A percentile compares a stretch with the other conserved stretches of the same genome.
These are phyloP conservation scores for Saturnispora serradocipensis DNA, from an alignment of 805 yeast genomes.

Conservation along the genomic window DNA sequence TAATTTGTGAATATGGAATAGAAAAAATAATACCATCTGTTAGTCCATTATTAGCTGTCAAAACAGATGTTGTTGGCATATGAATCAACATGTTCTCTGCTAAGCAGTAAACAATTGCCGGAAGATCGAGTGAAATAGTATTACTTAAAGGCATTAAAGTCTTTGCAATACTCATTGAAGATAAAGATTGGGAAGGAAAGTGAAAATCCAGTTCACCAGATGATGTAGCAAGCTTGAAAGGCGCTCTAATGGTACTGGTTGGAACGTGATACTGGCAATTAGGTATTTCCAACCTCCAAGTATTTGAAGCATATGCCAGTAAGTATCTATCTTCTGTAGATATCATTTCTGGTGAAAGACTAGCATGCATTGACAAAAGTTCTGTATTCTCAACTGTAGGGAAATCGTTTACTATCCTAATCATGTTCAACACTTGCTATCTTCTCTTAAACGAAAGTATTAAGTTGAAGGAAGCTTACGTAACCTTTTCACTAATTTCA, in stretches of 20 bases:
- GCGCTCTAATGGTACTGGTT: conserved; percentile 5
- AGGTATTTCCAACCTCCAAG: conserved; percentile 13
- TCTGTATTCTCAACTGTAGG: conserved; percentile 27
- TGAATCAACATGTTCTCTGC: conserved; percentile 17
- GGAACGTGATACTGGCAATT: conserved; percentile 8
- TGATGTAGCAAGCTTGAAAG: not conserved
- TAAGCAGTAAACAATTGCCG: conserved; percentile 20
- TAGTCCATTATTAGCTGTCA: not conserved
- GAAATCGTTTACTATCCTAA: conserved; percentile 15
- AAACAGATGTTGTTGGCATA: conserved; percentile 10
- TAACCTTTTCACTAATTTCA: not conserved
- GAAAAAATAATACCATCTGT: conserved; percentile 12
- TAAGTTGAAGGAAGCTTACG: not conserved
- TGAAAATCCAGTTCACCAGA: not conserved
- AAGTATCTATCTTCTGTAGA: conserved; percentile 13
- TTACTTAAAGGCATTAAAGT: not conserved
- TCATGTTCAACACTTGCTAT: not conserved
- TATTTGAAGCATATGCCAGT: conserved; percentile 18
- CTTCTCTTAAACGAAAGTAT: not conserved
- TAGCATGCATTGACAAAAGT: conserved; percentile 15
- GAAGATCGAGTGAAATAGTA: conserved; percentile 10
- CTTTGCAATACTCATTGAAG: not conserved
- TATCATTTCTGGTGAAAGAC: conserved; percentile 20
- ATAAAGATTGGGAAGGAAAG: conserved; percentile 7
- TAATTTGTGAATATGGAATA: conserved; percentile 19